These are phyloP conservation scores for Ceratocystis diversiconidia DNA, from an alignment of 2,329 filamentous ascomycete genomes.

Conservation along the genomic window DNA sequence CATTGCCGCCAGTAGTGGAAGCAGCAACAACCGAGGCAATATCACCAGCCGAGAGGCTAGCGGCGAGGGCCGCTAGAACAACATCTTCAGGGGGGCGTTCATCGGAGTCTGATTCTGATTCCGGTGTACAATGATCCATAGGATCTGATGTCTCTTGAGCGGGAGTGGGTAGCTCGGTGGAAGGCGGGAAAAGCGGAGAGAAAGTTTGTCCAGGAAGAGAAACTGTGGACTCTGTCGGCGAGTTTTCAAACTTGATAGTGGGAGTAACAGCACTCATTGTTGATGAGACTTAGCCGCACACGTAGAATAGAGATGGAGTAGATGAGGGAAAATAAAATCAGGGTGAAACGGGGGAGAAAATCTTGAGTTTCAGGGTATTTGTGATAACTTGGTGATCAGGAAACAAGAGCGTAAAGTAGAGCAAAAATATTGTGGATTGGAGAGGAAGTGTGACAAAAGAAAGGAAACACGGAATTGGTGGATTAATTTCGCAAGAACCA, in stretches of 20 bases:
- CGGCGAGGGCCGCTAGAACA: slow-evolving; percentile 20
- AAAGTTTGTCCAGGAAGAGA: slow-evolving; percentile 37
- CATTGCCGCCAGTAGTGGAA: slow-evolving; percentile 19
- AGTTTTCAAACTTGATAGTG: slow-evolving; percentile 38
- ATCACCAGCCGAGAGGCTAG: slow-evolving; percentile 13
- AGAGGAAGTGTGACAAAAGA: background rate
- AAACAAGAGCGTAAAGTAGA: background rate
- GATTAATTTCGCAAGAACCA: background rate
- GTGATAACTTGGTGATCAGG: background rate
- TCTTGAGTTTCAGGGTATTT: background rate
- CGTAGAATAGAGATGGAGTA: slow-evolving; percentile 3
- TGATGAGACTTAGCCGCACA: slow-evolving; percentile 18
- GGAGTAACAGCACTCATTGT: slow-evolving; percentile 23
- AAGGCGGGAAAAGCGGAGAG: slow-evolving; percentile 34
- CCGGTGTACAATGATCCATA: slow-evolving; percentile 37
- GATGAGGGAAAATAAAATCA: background rate
- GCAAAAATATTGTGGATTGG: background rate
- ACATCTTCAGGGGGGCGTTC: slow-evolving; percentile 20
- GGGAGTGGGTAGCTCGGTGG: slow-evolving; percentile 23
- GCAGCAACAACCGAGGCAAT: slow-evolving; percentile 16
- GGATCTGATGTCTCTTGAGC: slow-evolving; percentile 29
- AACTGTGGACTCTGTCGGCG: slow-evolving; percentile 40
- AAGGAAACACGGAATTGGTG: background rate
- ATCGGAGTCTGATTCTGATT: slow-evolving; percentile 26
- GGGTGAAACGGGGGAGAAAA: background rate